A percentile compares a stretch with the other conserved stretches of the same genome.
Conservation (phyloP, 73 alveolate genomes). For the Effrenium voratum region DNA sequence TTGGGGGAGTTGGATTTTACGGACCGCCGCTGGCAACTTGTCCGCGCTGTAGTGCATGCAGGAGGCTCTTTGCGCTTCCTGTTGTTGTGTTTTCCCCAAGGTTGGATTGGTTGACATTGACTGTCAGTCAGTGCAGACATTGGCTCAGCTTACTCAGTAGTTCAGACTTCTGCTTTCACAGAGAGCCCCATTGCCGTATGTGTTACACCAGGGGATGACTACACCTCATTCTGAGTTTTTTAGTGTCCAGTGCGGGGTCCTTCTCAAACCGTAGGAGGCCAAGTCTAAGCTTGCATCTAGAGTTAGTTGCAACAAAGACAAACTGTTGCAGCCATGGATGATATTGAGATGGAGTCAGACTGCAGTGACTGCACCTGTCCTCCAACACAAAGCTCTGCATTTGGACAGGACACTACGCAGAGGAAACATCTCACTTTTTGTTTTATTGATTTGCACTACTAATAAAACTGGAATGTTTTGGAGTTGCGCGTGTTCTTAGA, state of each 20-base stretch:
- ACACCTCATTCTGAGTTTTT: not conserved
- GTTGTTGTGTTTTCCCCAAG: not conserved
- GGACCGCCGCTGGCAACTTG: slow-evolving; percentile 1
- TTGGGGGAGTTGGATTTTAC: not conserved
- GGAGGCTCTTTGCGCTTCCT: not conserved
- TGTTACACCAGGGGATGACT: not conserved
- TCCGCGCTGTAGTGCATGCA: not conserved
- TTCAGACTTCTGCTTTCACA: not conserved
- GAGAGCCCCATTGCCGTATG: not conserved
- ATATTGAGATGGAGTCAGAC: not conserved
- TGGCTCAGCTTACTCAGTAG: not conserved
- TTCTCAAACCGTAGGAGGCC: no score
- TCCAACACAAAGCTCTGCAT: not conserved
- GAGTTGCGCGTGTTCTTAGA: not conserved
- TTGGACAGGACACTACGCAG: not conserved
- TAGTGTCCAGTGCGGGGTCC: not conserved
- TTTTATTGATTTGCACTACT: not conserved
- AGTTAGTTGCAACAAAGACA: not conserved
- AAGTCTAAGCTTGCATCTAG: not conserved
- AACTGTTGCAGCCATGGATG: not conserved
- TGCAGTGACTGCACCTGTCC: not conserved
- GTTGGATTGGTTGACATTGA: not conserved
- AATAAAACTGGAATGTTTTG: not conserved
- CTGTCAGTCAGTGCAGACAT: no score
- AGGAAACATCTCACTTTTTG: no score